Percentiles rank a stretch among this genome's conserved stretches.
Conservation (phyloP, 768 basidiomycete genomes). For the Leccinum arenicola region DNA sequence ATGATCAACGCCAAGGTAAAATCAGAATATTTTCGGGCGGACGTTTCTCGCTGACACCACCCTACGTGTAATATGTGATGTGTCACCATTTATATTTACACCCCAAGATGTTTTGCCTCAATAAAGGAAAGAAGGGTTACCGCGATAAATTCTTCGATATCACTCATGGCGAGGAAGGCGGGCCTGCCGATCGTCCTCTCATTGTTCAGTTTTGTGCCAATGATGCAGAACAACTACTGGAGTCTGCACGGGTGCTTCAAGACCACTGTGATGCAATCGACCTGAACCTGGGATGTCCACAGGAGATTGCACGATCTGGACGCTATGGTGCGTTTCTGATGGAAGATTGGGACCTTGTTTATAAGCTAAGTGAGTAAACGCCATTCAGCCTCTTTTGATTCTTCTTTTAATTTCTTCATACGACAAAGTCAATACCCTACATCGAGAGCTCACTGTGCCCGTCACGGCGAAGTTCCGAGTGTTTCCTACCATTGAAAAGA, state of each 20-base stretch:
- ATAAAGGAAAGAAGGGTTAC: constrained; percentile 39
- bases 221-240: constrained; percentile 73
- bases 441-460: constrained; percentile 80
- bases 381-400: background rate
- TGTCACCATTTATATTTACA: background rate
- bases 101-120: constrained; percentile 56
- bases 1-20: constrained; percentile 94
- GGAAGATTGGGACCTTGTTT: constrained; percentile 93
- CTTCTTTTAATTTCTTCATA: background rate
- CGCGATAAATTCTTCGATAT: constrained; percentile 69
- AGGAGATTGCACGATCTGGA: constrained; percentile 88
- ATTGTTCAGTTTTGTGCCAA: constrained; percentile 96
- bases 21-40: background rate
- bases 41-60: background rate
- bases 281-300: constrained; percentile 91
- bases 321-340: constrained; percentile 89
- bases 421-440: constrained; percentile 75
- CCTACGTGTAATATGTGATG: background rate
- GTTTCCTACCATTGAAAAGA: constrained; percentile 81
- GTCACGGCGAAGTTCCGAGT: constrained; percentile 97
- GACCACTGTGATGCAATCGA: constrained; percentile 89
- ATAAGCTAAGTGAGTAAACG: constrained; percentile 60
- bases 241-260: constrained; percentile 75
- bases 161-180: constrained; percentile 76
- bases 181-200: constrained; percentile 71